A percentile compares a stretch with the other conserved stretches of the same genome.
phyloP scores from a whole-genome alignment of 352 stramenopile genomes.

The Phytopythium vexans region DNA sequence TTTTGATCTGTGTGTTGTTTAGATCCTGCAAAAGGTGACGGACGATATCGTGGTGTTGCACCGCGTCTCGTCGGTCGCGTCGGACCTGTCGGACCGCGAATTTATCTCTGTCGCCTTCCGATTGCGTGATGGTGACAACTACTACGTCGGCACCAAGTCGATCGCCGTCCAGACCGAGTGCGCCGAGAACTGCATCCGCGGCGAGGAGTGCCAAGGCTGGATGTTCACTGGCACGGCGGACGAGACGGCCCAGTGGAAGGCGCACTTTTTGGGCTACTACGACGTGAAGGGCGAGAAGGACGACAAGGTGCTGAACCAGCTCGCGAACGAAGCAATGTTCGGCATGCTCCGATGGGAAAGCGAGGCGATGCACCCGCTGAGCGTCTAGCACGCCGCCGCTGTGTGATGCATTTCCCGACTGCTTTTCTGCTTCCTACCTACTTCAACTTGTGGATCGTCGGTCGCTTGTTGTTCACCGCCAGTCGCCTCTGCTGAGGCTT shows the following conservation, averaged over 20 bases:
- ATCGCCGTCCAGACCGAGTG: slow-evolving; percentile 68
- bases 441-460: too few relatives aligned
- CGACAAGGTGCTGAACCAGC: slow-evolving; percentile 80
- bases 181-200: slow-evolving; percentile 75
- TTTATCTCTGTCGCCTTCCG: slow-evolving; percentile 80
- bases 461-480: too few relatives aligned
- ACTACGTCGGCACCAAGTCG: slow-evolving; percentile 76
- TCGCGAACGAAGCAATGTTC: slow-evolving; percentile 85
- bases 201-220: slow-evolving; percentile 80
- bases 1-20: neutral
- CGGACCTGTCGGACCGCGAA: slow-evolving; percentile 69
- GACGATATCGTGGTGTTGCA: slow-evolving; percentile 82
- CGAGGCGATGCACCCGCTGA: slow-evolving; percentile 78
- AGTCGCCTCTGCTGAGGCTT: too few relatives aligned
- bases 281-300: slow-evolving; percentile 83
- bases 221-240: slow-evolving; percentile 78
- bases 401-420: neutral
- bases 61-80: slow-evolving; percentile 70
- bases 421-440: too few relatives aligned
- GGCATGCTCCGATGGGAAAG: slow-evolving; percentile 85
- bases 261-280: slow-evolving; percentile 79
- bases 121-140: slow-evolving; percentile 70
- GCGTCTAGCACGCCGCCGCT: slow-evolving; percentile 31
- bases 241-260: slow-evolving; percentile 65
- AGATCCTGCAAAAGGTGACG: slow-evolving; percentile 78